Evolutionary conservation across 148 eudicot genomes (phyloP).

Genomic region (Nyssa sinensis): DNA sequence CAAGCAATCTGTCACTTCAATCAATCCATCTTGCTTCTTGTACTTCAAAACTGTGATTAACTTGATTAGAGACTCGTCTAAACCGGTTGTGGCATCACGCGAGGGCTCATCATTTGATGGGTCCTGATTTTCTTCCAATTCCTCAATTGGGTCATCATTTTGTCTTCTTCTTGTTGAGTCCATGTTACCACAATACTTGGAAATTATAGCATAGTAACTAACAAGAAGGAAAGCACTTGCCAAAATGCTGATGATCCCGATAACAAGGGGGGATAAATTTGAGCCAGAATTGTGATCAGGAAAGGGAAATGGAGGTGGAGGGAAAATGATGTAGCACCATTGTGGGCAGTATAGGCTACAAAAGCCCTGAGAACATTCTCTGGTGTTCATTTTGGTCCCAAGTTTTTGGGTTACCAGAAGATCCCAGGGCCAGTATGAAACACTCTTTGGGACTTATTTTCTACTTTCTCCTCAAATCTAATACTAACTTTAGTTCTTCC

Average conservation of each 20-base stretch:
- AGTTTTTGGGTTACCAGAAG: conserved; percentile 46
- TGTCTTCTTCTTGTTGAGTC: conserved; percentile 27
- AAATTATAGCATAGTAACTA: conserved; percentile 71
- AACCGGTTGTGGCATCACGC: conserved; percentile 44
- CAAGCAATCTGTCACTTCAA: conserved; percentile 51
- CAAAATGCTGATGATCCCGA: conserved; percentile 64
- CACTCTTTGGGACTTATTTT: not conserved
- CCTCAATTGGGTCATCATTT: conserved; percentile 20
- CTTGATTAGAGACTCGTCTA: conserved; percentile 67
- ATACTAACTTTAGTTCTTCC: not conserved
- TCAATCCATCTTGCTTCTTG: conserved; percentile 47
- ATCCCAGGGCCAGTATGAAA: conserved; percentile 27
- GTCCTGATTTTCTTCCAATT: conserved; percentile 27
- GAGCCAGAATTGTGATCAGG: conserved; percentile 31
- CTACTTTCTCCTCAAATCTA: not conserved
- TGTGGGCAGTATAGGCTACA: conserved; percentile 72
- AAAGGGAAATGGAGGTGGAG: conserved; percentile 54
- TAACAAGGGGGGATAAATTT: conserved; percentile 75
- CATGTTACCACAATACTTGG: conserved; percentile 52
- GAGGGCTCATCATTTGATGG: conserved; percentile 48
- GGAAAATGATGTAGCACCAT: conserved; percentile 60
- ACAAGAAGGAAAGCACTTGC: conserved; percentile 78
- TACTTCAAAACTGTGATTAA: conserved; percentile 53
- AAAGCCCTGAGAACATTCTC: conserved; percentile 65
- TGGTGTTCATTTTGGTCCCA: conserved; percentile 58